Conservation (phyloP, 2,329 filamentous ascomycete species). For the Neopestalotiopsis sp. region DNA sequence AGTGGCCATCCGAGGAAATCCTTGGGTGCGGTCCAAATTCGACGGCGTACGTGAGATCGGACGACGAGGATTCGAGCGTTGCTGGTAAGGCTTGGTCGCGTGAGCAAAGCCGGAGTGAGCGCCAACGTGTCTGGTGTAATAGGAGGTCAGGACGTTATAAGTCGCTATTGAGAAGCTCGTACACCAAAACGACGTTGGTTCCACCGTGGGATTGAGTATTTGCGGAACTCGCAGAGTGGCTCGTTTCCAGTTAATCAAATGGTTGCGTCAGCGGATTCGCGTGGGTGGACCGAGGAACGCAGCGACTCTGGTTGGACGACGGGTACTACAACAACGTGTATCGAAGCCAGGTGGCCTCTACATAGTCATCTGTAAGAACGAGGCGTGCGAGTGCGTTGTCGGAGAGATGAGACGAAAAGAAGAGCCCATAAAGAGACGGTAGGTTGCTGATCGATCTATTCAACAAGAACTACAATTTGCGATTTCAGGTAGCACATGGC, state of each 20-base stretch:
- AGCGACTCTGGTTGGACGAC: not conserved
- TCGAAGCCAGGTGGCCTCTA: conserved; percentile 1
- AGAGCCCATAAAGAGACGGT: not conserved
- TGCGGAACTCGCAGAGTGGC: conserved; percentile 1
- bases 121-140: conserved; percentile 17
- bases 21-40: conserved; percentile 21
- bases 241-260: conserved; percentile 11
- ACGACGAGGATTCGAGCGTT: not conserved
- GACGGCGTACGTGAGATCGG: conserved; percentile 17
- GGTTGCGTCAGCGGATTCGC: conserved; percentile 14
- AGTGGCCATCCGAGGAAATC: conserved; percentile 28
- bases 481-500: not conserved
- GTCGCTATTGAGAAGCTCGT: not conserved
- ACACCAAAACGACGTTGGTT: not conserved
- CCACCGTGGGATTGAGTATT: not conserved
- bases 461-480: not conserved
- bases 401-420: not conserved
- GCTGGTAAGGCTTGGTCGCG: not conserved
- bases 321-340: not conserved
- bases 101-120: not conserved
- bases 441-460: not conserved
- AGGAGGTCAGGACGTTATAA: not conserved
- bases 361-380: not conserved
- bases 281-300: not conserved
- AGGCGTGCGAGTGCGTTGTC: not conserved